Conservation (phyloP, 1,284 basidiomycete genomes). For the Omphalotus olearius region DNA sequence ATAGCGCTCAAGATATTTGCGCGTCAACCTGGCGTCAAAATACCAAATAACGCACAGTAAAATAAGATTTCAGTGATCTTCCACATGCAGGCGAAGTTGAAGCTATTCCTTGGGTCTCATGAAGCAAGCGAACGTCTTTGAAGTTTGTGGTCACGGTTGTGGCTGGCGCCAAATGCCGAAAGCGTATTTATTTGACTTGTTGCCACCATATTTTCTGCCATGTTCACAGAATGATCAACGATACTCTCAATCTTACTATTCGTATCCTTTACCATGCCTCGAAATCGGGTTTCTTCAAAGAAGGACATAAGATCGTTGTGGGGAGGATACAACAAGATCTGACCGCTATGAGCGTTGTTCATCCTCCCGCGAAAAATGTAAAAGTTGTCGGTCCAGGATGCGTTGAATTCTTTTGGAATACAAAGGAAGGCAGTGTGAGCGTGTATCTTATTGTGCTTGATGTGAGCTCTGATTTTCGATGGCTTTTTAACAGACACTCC, state of each 20-base stretch:
- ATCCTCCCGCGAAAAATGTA: neutral
- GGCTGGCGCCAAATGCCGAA: too few species aligned
- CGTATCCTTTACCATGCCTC: neutral
- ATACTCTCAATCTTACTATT: neutral
- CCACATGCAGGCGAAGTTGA: too few species aligned
- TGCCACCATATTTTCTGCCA: too few species aligned
- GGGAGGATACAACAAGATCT: neutral
- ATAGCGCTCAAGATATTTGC: too few species aligned
- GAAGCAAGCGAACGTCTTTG: too few species aligned
- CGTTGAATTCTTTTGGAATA: conserved; percentile 6
- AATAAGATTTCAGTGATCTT: too few species aligned
- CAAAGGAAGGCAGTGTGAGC: neutral
- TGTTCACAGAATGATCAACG: too few species aligned
- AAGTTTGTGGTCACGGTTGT: too few species aligned
- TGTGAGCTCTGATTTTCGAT: neutral
- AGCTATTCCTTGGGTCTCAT: too few species aligned
- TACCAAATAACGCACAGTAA: too few species aligned
- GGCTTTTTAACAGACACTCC: neutral
- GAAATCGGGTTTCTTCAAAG: neutral
- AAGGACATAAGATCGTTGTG: neutral
- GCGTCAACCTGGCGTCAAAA: too few species aligned
- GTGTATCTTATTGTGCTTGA: neutral
- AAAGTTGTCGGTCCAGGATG: neutral
- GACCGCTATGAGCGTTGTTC: neutral
- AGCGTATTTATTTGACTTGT: too few species aligned